Evolutionary conservation across 2,329 filamentous ascomycete species (phyloP).

Genomic region (Boeremia lycopersici): DNA sequence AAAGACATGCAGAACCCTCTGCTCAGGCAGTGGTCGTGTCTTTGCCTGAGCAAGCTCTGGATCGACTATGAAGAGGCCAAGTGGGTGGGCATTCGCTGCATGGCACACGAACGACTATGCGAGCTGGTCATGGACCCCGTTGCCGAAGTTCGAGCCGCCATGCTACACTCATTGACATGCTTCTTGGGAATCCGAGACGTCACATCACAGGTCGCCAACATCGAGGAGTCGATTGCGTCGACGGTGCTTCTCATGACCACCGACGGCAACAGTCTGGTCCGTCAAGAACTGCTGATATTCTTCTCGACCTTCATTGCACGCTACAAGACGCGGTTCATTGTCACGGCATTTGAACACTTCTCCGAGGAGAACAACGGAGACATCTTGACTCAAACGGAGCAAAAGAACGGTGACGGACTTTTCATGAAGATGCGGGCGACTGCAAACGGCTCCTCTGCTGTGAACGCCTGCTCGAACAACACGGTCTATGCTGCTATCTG

Average conservation of each 20-base stretch:
- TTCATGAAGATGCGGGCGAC: constrained; percentile 38
- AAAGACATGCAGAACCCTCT: constrained; percentile 86
- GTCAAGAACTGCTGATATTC: constrained; percentile 91
- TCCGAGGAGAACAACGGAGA: constrained; percentile 69
- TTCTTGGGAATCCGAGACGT: constrained; percentile 93
- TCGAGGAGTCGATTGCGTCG: constrained; percentile 89
- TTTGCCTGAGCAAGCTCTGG: constrained; percentile 96
- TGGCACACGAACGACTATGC: constrained; percentile 80
- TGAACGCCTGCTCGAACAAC: constrained; percentile 67
- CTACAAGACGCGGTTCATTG: constrained; percentile 90
- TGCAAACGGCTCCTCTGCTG: constrained; percentile 10
- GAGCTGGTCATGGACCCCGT: constrained; percentile 82
- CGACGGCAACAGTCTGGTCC: constrained; percentile 91
- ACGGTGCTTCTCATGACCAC: constrained; percentile 89
- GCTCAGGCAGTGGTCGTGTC: constrained; percentile 90
- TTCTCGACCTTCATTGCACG: constrained; percentile 88
- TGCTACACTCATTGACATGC: constrained; percentile 90
- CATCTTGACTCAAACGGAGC: constrained; percentile 24
- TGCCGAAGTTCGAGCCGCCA: constrained; percentile 90
- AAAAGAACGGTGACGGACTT: constrained; percentile 35
- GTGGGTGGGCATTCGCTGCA: constrained; percentile 90
- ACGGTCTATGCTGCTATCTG: constrained; percentile 93
- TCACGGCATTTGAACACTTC: constrained; percentile 89
- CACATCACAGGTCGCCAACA: constrained; percentile 86
- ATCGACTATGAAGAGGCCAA: constrained; percentile 89